Percentiles rank a stretch among this genome's conserved stretches.
Conservation (phyloP, 148 eudicot genomes). For the Euryodendron excelsum region DNA sequence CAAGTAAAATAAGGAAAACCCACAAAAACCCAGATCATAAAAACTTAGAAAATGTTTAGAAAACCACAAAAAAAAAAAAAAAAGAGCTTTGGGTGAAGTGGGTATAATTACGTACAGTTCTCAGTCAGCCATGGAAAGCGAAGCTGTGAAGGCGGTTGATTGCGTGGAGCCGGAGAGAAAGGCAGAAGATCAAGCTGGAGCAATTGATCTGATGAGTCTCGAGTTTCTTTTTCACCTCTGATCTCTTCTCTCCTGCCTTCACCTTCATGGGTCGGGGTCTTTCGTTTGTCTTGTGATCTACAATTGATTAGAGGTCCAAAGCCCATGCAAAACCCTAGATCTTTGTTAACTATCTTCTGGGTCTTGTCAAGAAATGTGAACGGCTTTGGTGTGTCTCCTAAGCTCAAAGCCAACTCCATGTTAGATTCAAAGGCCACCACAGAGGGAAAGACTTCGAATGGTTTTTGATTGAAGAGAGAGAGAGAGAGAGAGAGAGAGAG, state of each 20-base stretch:
- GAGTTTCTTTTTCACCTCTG: too few relatives aligned
- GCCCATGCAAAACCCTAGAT: too few relatives aligned
- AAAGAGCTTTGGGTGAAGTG: too few relatives aligned
- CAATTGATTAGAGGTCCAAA: conserved; percentile 12
- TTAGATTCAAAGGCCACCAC: neutral
- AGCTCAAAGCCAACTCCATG: conserved; percentile 53
- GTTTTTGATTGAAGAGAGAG: neutral
- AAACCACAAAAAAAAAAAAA: neutral
- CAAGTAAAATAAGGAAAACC: neutral
- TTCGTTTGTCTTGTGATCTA: neutral
- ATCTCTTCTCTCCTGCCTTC: conserved; percentile 16
- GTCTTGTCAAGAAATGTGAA: too few relatives aligned
- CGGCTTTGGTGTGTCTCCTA: conserved; percentile 35
- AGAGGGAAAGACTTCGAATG: too few relatives aligned
- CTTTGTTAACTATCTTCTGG: too few relatives aligned
- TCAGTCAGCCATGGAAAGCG: conserved; percentile 33
- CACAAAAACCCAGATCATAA: neutral
- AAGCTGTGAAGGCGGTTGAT: conserved; percentile 19
- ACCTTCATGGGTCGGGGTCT: too few relatives aligned
- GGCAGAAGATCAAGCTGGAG: conserved; percentile 51
- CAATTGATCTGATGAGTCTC: too few relatives aligned
- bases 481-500: too few relatives aligned
- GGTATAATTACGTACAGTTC: conserved; percentile 27
- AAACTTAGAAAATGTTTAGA: neutral
- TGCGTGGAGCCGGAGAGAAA: conserved; percentile 34